Evolutionary conservation across 2,329 filamentous ascomycete genomes (phyloP).

Genomic region (Lomentospora prolificans): DNA sequence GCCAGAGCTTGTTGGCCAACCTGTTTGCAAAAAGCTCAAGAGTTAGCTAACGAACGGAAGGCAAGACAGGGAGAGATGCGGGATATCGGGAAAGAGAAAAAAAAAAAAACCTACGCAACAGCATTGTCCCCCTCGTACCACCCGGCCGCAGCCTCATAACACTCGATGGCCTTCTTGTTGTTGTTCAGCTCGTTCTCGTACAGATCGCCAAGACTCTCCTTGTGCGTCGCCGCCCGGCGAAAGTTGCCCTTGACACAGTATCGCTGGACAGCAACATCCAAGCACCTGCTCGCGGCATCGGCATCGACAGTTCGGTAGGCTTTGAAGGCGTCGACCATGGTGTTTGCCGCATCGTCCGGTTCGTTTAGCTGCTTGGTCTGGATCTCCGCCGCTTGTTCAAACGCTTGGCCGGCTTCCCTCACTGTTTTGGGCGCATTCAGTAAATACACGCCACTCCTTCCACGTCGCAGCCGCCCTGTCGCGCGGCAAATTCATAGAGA

Average conservation of each 20-base stretch:
- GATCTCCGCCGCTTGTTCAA: constrained; percentile 76
- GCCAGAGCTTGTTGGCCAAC: constrained; percentile 84
- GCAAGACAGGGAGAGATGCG: no score
- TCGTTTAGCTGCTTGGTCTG: constrained; percentile 77
- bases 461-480: not conserved
- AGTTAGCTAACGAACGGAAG: no score
- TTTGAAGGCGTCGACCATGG: constrained; percentile 85
- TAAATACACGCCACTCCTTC: not conserved
- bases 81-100: no score
- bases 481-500: no score
- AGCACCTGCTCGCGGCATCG: constrained; percentile 69
- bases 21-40: no score
- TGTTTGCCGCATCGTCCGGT: constrained; percentile 85
- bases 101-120: constrained; percentile 51
- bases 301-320: constrained; percentile 81
- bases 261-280: constrained; percentile 71
- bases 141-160: constrained; percentile 74
- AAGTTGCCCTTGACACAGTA: constrained; percentile 89
- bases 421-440: constrained; percentile 34
- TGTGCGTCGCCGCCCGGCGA: constrained; percentile 78
- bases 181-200: constrained; percentile 77
- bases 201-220: constrained; percentile 79
- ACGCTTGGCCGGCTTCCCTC: constrained; percentile 76
- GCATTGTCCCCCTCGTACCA: constrained; percentile 89
- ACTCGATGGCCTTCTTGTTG: constrained; percentile 65